Conservation (phyloP, 257 asterid genomes). For the Pogostemon cablin region DNA sequence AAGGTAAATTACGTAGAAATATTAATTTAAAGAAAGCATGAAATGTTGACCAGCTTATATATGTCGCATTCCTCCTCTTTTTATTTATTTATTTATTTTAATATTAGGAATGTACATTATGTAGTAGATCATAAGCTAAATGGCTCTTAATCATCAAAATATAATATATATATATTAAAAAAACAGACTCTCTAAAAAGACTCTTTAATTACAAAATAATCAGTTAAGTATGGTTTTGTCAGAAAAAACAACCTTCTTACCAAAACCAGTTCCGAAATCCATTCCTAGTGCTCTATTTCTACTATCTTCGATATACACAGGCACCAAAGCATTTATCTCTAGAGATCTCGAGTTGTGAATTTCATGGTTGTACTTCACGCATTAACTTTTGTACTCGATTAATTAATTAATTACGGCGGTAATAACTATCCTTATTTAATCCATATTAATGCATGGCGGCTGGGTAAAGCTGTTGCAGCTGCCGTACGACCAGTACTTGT, state of each 20-base stretch:
- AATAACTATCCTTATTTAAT: conserved; percentile 15
- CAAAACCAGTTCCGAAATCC: conserved; percentile 37
- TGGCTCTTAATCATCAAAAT: neutral
- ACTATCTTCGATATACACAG: conserved; percentile 33
- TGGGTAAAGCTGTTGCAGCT: conserved; percentile 59
- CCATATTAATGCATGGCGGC: conserved; percentile 57
- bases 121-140: neutral
- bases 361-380: conserved; percentile 24
- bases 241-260: conserved; percentile 15
- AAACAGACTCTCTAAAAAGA: conserved; percentile 22
- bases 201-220: conserved; percentile 43
- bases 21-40: neutral
- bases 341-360: neutral
- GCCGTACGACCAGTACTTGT: conserved; percentile 65
- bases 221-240: conserved; percentile 38
- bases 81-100: too few relatives aligned
- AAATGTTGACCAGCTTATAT: neutral
- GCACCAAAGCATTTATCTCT: neutral
- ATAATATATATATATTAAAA: conserved; percentile 13
- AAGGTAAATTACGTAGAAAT: neutral
- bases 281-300: conserved; percentile 27
- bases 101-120: neutral
- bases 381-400: conserved; percentile 5
- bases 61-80: neutral
- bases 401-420: conserved; percentile 9